These are phyloP conservation scores for Rhodotorula diobovata DNA, from an alignment of 768 basidiomycete genomes.

Conservation along the genomic window DNA sequence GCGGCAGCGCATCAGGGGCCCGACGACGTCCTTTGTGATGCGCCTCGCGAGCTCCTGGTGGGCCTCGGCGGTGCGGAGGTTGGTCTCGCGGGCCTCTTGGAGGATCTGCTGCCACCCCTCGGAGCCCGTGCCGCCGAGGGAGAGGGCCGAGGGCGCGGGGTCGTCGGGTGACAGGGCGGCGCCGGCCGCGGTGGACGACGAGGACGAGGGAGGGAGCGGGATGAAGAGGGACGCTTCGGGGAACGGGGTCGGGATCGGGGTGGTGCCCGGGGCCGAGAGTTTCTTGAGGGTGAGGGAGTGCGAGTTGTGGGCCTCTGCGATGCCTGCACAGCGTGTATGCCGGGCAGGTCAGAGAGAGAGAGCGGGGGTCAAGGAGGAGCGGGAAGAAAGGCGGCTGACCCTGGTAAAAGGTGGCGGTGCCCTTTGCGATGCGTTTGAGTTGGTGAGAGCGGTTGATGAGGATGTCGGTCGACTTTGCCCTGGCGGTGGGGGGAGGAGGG, in stretches of 20 bases:
- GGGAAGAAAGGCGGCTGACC: not conserved
- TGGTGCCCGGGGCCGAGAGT: not conserved
- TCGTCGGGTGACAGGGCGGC: not conserved
- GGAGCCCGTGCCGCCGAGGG: conserved; percentile 2
- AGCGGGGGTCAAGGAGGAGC: not conserved
- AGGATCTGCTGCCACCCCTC: conserved; percentile 35
- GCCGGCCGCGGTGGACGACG: not conserved
- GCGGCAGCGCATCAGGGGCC: conserved; percentile 24
- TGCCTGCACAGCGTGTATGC: conserved; percentile 1
- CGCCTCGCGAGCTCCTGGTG: conserved; percentile 17
- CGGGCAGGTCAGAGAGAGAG: not conserved
- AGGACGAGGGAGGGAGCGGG: conserved; percentile 5
- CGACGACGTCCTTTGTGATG: conserved; percentile 27
- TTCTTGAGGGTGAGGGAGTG: conserved; percentile 18
- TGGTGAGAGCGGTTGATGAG: conserved; percentile 28
- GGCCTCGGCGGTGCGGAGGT: conserved; percentile 5
- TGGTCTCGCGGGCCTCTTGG: conserved; percentile 13
- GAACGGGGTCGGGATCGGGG: conserved; percentile 22
- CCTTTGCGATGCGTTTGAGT: conserved; percentile 24
- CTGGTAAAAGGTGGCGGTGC: conserved; percentile 15
- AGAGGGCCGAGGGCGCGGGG: too few relatives aligned
- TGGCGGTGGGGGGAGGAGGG: conserved; percentile 13
- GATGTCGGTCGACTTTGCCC: conserved; percentile 22
- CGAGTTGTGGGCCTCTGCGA: conserved; percentile 20
- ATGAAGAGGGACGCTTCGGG: conserved; percentile 31